phyloP scores from a whole-genome alignment of 176 grass and related monocot species.

The Eleusine coracana region DNA sequence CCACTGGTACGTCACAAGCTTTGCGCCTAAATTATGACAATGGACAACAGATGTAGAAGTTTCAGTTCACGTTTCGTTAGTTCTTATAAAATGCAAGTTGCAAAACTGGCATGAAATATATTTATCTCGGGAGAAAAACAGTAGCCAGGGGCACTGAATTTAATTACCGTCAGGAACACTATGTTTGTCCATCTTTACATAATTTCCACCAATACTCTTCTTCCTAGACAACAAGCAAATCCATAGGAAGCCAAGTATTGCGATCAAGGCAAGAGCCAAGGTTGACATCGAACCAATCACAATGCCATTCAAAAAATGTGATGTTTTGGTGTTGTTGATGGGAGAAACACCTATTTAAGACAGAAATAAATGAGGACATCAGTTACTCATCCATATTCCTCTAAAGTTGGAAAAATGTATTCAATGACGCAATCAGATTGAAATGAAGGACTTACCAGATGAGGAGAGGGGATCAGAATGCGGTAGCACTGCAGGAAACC shows the following conservation, averaged over 20 bases:
- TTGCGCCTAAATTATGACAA: conserved; percentile 57
- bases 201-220: conserved; percentile 61
- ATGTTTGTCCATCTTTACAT: conserved; percentile 81
- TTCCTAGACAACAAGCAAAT: conserved; percentile 90
- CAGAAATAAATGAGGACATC: not conserved
- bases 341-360: conserved; percentile 57
- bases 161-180: conserved; percentile 61
- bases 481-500: conserved; percentile 89
- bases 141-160: not conserved
- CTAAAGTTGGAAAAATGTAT: not conserved
- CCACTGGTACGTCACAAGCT: conserved; percentile 92
- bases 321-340: conserved; percentile 63
- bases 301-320: conserved; percentile 84
- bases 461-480: conserved; percentile 66
- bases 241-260: conserved; percentile 79
- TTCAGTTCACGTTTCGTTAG: conserved; percentile 5
- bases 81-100: accelerated
- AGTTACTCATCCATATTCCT: not conserved
- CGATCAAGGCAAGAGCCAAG: conserved; percentile 78
- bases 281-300: conserved; percentile 96
- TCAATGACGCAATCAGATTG: not conserved
- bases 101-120: not conserved
- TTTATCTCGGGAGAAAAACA: not conserved
- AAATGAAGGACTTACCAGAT: conserved; percentile 50
- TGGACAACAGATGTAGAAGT: not conserved